A percentile compares a stretch with the other conserved stretches of the same genome.
Evolutionary conservation across 1,284 basidiomycete species (phyloP).

Genomic region (Cryptococcus amylolentus): DNA sequence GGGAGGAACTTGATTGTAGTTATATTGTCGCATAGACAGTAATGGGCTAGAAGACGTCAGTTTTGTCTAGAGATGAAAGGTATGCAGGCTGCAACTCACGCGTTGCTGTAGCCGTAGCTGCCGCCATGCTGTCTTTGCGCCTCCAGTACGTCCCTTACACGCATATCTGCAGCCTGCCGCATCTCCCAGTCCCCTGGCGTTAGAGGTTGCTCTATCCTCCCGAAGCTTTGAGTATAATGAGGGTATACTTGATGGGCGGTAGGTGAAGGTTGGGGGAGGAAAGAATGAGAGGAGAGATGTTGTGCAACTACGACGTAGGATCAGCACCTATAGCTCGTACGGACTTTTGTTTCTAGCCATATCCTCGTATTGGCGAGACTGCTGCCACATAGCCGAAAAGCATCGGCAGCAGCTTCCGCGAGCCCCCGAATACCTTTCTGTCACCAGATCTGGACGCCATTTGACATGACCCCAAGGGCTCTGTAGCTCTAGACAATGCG

Average conservation of each 20-base stretch:
- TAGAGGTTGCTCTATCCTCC: slow-evolving; percentile 27
- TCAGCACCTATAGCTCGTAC: not conserved
- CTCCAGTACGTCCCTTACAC: slow-evolving; percentile 18
- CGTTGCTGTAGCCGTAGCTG: slow-evolving; percentile 7
- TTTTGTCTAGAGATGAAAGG: no score
- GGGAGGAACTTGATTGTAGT: not conserved
- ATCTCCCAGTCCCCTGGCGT: slow-evolving; percentile 29
- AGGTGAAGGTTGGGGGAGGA: slow-evolving; percentile 28
- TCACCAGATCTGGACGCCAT: no score
- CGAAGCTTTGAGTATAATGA: slow-evolving; percentile 31
- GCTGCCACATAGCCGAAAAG: no score
- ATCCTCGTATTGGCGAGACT: no score
- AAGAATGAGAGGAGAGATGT: slow-evolving; percentile 46
- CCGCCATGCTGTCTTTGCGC: not conserved
- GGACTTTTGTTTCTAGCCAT: no score
- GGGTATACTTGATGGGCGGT: slow-evolving; percentile 31
- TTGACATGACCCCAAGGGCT: not conserved
- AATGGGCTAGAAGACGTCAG: not conserved
- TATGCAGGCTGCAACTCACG: slow-evolving; percentile 1
- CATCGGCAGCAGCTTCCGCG: no score
- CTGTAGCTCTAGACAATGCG: not conserved
- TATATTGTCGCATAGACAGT: no score
- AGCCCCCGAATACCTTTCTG: no score
- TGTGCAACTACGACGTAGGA: slow-evolving; percentile 34
- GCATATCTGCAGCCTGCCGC: slow-evolving; percentile 21